Percentiles rank a stretch among this genome's conserved stretches.
These are phyloP conservation scores for Gaertneriomyces sp. DNA, from an alignment of 192 early-diverging fungal genomes.

Conservation along the genomic window DNA sequence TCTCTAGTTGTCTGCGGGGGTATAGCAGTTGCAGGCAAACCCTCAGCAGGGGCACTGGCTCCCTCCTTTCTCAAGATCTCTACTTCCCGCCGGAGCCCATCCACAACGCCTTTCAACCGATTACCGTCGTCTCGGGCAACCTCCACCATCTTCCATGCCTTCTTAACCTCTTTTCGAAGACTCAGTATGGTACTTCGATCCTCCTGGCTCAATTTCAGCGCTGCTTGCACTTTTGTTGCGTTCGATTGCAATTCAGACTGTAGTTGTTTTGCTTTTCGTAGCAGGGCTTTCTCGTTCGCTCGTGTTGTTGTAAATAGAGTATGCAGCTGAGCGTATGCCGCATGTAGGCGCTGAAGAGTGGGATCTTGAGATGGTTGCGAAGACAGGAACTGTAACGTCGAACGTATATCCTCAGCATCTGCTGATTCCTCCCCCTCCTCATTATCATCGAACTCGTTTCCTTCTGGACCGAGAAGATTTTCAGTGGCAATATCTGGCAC, in stretches of 20 bases:
- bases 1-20: constrained; percentile 17
- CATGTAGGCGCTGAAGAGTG: constrained; percentile 25
- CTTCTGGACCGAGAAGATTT: too few species aligned
- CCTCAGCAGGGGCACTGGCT: constrained; percentile 6
- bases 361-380: constrained; percentile 19
- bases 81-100: constrained; percentile 44
- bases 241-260: constrained; percentile 44
- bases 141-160: constrained; percentile 59
- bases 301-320: constrained; percentile 44
- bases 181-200: constrained; percentile 41
- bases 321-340: constrained; percentile 52
- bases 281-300: constrained; percentile 45
- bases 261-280: constrained; percentile 49
- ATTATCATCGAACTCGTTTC: not conserved
- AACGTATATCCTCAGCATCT: constrained; percentile 27
- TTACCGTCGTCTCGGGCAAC: constrained; percentile 41
- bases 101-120: constrained; percentile 43
- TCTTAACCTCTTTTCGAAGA: constrained; percentile 53
- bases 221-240: constrained; percentile 48
- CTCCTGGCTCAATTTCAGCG: constrained; percentile 44
- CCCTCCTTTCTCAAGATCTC: constrained; percentile 20
- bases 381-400: constrained; percentile 25
- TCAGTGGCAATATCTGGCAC: not conserved
- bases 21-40: not conserved
- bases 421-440: not conserved